Evolutionary conservation across 495 filamentous ascomycete genomes (phyloP), one percentile per base, ranked within the genome.

Genomic region (Penicillium daleae): DNA sequence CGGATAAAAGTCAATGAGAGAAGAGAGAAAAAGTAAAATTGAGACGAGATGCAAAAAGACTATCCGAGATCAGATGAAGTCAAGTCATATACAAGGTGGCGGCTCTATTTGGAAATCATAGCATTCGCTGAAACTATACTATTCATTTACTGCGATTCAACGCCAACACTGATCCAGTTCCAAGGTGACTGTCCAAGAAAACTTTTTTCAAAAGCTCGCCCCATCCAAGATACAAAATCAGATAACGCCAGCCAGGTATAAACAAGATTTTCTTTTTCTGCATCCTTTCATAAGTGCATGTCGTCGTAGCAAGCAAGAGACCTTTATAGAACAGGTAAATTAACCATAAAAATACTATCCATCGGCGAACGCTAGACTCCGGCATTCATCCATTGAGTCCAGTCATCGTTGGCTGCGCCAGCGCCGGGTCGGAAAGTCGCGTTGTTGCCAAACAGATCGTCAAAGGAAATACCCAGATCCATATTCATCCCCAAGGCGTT

Each of bases 311-410:
- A 26, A 48, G 42, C 40, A 61, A 56, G 24, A 50, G 15, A 33
- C 29, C n/a, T 39, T 22, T 21, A 19, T 35, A 24, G 15, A 37
- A 9, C 22, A 33, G 2, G 51, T 8, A 29, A 22, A 37, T 9
- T 4, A n/a, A n/a, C n/a, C n/a, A n/a, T 29, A 15, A 4, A 53
- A n/a, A 13, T 19, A 19, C 13, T 21, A 7, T 10, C 10, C 19
- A 6, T 22, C n/a, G 7, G 24, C 17, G 27, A 17, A 40, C 8
- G 2, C 63, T 50, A 71, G 19, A 54, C 55, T 13, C 54, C 61
- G 6, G 61, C 58, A 61, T 75, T 79, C 78, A 79, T 77, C 77
- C 78, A 82, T 54, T 78, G 76, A 24, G 67, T 68, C 78, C 77
- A 82, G 5, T 82, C 78, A 37, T 81, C 79, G 35, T 70, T 76